phyloP scores from a whole-genome alignment of 2,329 filamentous ascomycete genomes.

The Myriosclerotinia curreyana region DNA sequence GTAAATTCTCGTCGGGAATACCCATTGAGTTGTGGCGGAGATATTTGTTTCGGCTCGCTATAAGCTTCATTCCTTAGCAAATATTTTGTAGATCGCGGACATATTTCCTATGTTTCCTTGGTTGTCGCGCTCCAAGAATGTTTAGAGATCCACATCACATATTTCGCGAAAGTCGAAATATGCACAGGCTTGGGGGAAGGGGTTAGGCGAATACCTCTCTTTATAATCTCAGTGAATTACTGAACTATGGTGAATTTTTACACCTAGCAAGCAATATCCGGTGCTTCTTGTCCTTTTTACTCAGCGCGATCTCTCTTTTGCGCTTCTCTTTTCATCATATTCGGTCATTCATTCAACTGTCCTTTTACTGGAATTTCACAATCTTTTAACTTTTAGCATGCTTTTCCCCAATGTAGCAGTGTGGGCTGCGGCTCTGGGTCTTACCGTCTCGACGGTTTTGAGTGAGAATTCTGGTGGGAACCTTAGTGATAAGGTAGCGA shows the following conservation, averaged over 20 bases:
- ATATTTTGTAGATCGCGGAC: conserved; percentile 7
- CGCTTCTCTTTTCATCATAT: not conserved
- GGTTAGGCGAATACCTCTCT: not conserved
- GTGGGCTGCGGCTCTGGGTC: conserved; percentile 1
- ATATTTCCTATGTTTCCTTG: not conserved
- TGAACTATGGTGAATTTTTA: not conserved
- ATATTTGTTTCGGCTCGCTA: not conserved
- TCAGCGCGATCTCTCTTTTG: conserved; percentile 3
- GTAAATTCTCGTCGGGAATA: not conserved
- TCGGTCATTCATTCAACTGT: not conserved
- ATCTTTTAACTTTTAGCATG: conserved; percentile 3
- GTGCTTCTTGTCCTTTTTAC: not conserved
- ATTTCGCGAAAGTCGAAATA: conserved; percentile 8
- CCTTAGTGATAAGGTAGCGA: conserved; percentile 4
- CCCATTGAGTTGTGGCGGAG: not conserved
- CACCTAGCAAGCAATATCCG: not conserved
- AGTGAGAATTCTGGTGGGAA: conserved; percentile 3
- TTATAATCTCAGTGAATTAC: not conserved
- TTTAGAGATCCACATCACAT: conserved; percentile 8
- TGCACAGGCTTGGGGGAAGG: not conserved
- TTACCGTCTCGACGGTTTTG: conserved; percentile 7
- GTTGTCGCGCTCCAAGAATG: conserved; percentile 13
- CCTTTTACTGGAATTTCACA: not conserved
- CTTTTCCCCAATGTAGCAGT: not conserved
- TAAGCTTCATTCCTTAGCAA: not conserved